Evolutionary conservation across 2,329 filamentous ascomycete species (phyloP), one percentile per base, ranked within the genome.

Genomic region (Didymella lethalis): DNA sequence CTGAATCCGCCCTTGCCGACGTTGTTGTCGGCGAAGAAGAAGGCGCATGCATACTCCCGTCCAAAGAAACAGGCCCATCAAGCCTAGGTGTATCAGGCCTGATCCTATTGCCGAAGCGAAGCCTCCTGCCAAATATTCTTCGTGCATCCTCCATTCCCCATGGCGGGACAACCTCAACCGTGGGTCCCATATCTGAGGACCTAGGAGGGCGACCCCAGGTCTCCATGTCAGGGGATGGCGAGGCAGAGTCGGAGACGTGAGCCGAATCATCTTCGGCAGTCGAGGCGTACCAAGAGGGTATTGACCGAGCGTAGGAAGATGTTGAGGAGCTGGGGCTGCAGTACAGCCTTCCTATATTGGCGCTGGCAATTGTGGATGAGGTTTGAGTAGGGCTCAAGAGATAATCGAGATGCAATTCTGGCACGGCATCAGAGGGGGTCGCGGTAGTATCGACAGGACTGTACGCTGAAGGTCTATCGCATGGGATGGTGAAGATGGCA

Each of bases 401-500:
- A 14, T 38, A 8, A 16, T 7, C 7, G 16, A 2, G 4, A n/a
- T 18, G 34, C 6, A 8, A 38, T 38, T 38, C 34, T 18, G 8
- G 7, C 2, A n/a, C 34, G 7, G 34, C 16, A 16, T 18, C n/a
- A 38, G 34, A 18, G 16, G 4, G 14, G 7, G 6, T 38, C n/a
- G 16, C 7, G 3, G 4, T 38, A 18, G 6, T 38, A 2, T n/a
- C 16, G n/a, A 18, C 34, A 8, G 6, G 34, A 38, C 18, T 18
- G 34, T 18, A 16, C 2, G 6, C n/a, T 11, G 36, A 3, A 40
- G 36, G 36, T 7, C 25, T 7, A 28, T 44, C 40, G 8, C 28
- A 51, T 11, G 28, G 28, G 8, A 51, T 44, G 18, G 48, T 32
- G 20, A 44, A 51, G 6, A 44, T 51, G 48, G 31, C 46, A 36